Evolutionary conservation across 2,329 filamentous ascomycete genomes (phyloP).

Genomic region (Microdochium bolleyi): DNA sequence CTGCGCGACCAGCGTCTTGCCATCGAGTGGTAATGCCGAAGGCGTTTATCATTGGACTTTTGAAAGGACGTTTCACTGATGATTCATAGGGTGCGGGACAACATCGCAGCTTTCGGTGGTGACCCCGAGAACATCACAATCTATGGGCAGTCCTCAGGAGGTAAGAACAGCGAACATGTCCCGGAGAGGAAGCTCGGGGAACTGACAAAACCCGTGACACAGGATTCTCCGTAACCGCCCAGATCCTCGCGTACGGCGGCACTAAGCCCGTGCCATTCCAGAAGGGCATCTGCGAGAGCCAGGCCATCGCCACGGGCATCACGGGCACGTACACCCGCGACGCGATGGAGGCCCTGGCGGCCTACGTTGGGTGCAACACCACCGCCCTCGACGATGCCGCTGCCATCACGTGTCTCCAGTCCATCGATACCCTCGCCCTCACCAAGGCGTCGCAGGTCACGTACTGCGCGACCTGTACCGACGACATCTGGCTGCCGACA

Average conservation of each 20-base stretch:
- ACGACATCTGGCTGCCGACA: constrained; percentile 36
- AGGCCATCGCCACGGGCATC: constrained; percentile 38
- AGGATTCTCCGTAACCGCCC: constrained; percentile 28
- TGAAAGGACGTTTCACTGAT: too few species aligned
- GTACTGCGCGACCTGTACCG: constrained; percentile 31
- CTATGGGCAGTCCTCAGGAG: constrained; percentile 20
- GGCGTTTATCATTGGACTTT: too few species aligned
- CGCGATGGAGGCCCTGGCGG: constrained; percentile 29
- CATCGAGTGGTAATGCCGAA: constrained; percentile 14
- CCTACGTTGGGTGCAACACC: constrained; percentile 17
- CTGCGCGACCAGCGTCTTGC: constrained; percentile 29
- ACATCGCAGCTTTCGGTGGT: constrained; percentile 15
- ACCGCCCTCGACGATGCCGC: neutral
- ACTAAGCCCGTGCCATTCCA: constrained; percentile 28
- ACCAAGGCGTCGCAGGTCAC: constrained; percentile 4
- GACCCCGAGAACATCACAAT: constrained; percentile 27
- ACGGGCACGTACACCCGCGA: constrained; percentile 32
- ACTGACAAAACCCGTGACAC: neutral
- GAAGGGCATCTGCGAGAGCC: constrained; percentile 30
- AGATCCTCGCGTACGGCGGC: constrained; percentile 33
- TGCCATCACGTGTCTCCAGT: neutral
- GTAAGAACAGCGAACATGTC: neutral
- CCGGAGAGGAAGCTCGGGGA: too few species aligned
- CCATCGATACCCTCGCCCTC: neutral
- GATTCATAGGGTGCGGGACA: constrained; percentile 25